phyloP scores from a whole-genome alignment of 441 rosid genomes.

The Codiaeum variegatum region DNA sequence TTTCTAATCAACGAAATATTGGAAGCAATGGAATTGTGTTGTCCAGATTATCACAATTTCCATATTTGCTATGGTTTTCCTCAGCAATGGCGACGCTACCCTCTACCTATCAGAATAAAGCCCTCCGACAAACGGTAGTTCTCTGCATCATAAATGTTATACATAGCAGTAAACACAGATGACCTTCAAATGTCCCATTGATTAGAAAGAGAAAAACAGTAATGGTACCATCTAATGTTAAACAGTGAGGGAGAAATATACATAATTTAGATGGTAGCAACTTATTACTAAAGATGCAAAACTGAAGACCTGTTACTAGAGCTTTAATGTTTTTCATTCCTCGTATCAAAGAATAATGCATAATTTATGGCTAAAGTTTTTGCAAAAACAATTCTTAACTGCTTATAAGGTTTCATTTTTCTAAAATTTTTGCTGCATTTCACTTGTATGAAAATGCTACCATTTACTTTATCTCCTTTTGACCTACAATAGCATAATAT shows the following conservation, averaged over 20 bases:
- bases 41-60: too few relatives aligned
- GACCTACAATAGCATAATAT: too few relatives aligned
- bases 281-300: not conserved
- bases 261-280: not conserved
- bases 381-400: too few relatives aligned
- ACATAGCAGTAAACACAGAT: not conserved
- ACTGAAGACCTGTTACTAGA: too few relatives aligned
- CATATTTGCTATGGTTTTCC: not conserved
- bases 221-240: not conserved
- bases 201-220: not conserved
- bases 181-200: not conserved
- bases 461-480: too few relatives aligned
- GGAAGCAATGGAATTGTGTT: too few relatives aligned
- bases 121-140: not conserved
- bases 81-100: not conserved
- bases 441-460: not conserved
- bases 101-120: not conserved
- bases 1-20: too few relatives aligned
- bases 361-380: too few relatives aligned
- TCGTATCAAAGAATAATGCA: too few relatives aligned
- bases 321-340: too few relatives aligned
- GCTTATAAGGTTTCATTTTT: too few relatives aligned
- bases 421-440: too few relatives aligned
- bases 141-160: not conserved
- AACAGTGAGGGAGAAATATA: not conserved